phyloP scores from a whole-genome alignment of 1,284 basidiomycete species.

The Macrocystidia cucumis region DNA sequence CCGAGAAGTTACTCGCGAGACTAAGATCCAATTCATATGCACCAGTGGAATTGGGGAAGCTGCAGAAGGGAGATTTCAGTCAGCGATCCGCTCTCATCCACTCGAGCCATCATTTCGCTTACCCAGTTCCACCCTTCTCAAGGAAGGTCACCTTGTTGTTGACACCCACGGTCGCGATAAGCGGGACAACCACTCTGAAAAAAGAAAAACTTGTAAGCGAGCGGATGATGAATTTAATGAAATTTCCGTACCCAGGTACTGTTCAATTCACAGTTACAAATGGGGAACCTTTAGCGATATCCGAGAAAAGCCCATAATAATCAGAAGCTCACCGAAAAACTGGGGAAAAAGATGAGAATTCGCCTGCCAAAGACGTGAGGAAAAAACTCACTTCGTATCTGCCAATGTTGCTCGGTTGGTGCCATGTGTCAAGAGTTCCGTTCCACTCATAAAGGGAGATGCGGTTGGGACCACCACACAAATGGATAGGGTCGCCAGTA shows the following conservation, averaged over 20 bases:
- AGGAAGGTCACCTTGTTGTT: slow-evolving; percentile 75
- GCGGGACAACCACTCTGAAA: slow-evolving; percentile 54
- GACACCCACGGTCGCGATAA: slow-evolving; percentile 66
- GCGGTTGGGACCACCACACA: slow-evolving; percentile 49
- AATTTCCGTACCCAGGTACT: slow-evolving; percentile 36
- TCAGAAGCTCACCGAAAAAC: slow-evolving; percentile 43
- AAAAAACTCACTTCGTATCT: slow-evolving; percentile 50
- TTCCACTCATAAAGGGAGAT: slow-evolving; percentile 56
- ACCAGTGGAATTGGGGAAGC: slow-evolving; percentile 60
- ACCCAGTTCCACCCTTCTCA: slow-evolving; percentile 52
- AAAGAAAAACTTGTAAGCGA: slow-evolving; percentile 15
- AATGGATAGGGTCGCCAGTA: slow-evolving; percentile 57
- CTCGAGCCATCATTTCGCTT: background rate
- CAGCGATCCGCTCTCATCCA: background rate
- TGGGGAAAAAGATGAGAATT: slow-evolving; percentile 15
- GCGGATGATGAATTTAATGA: slow-evolving; percentile 2
- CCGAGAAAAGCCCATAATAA: background rate
- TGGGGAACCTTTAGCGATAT: slow-evolving; percentile 3
- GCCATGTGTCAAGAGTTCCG: slow-evolving; percentile 50
- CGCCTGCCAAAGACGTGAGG: background rate
- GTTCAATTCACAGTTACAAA: no score
- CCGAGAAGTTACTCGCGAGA: slow-evolving; percentile 41
- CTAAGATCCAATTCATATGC: slow-evolving; percentile 69
- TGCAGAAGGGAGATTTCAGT: slow-evolving; percentile 13
- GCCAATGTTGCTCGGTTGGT: slow-evolving; percentile 54